Base-by-base conservation (phyloP, 495 filamentous ascomycete genomes). In the Podospora sp. region DNA sequence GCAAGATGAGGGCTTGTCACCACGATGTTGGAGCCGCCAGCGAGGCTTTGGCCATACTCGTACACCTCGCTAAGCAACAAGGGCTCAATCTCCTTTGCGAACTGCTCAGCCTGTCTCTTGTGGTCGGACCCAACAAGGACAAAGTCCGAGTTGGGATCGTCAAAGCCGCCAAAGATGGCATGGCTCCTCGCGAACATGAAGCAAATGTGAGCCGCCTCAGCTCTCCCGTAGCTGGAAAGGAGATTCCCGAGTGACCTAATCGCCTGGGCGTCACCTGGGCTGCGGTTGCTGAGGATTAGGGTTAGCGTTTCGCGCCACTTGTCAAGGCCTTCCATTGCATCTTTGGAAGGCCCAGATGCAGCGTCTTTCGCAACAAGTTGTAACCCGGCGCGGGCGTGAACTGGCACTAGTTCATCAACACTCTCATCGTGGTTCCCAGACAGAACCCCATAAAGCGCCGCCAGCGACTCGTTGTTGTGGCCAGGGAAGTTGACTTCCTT, bases 331-430 rank as follows among this genome's bases (percentile, higher is more conserved):
- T 91, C 91, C 22, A 92, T 79, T 0, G 90, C 89, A 75, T 93
- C 90, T 71, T 90, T 91, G 8, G 89, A 84, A 22, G 86, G 72
- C 2, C 85, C 89, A 58, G 84, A 79, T 25, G 84, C 81, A 67
- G 87, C 81, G 27, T 86, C 82, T 60, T 88, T 90, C 71, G 88
- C 92, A 67, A 96, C 84, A 82, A 99, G 90, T 74, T 95, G 92
- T 66, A 97, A 86, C 6, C 96, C 96, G 56, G 94, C 92, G 35
- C 96, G 86, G 50, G 95, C 96, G 63, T 94, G 95, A 24, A 90
- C 90, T 11, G 95, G 94, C n/a, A 99, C 95, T 56, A 99, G 87
- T 72, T 97, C 93, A 75, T 99, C 95, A 33, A 98, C 87, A 68
- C 93, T 94, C 69, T 98, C 96, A 65, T 97, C 94, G 66, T 89